Conservation (phyloP, 2,329 filamentous ascomycete genomes). For the Cercospora brassicicola region DNA sequence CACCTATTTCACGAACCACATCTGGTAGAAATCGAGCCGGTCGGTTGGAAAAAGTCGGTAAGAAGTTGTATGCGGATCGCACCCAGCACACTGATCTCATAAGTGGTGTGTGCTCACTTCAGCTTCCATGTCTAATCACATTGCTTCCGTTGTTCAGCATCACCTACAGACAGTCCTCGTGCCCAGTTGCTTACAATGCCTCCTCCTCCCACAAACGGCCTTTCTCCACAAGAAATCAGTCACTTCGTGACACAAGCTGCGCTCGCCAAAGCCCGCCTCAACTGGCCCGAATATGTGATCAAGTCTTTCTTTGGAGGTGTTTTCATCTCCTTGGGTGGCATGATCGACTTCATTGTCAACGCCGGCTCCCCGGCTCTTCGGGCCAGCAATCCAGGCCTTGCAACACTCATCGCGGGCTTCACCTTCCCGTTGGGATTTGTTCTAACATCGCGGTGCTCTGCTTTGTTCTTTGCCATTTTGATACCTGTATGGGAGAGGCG, state of each 20-base stretch:
- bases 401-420: constrained; percentile 1
- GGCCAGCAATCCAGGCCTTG: neutral
- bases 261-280: constrained; percentile 1
- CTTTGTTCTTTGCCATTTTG: neutral
- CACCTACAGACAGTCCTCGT: neutral
- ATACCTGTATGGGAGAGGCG: neutral
- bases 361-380: neutral
- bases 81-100: neutral
- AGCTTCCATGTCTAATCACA: neutral
- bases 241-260: neutral
- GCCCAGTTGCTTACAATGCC: neutral
- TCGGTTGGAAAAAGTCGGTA: neutral
- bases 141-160: neutral
- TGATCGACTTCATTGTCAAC: neutral
- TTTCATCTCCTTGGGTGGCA: neutral
- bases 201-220: constrained; percentile 1
- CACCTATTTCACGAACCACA: neutral
- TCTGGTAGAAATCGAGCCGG: neutral
- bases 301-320: constrained; percentile 1
- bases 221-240: constrained; percentile 4
- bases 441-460: neutral
- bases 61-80: neutral
- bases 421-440: constrained; percentile 2
- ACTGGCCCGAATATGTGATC: constrained; percentile 2
- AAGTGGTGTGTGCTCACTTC: neutral